Evolutionary conservation across 441 rosid genomes (phyloP).

Genomic region (Syzygium malaccense): DNA sequence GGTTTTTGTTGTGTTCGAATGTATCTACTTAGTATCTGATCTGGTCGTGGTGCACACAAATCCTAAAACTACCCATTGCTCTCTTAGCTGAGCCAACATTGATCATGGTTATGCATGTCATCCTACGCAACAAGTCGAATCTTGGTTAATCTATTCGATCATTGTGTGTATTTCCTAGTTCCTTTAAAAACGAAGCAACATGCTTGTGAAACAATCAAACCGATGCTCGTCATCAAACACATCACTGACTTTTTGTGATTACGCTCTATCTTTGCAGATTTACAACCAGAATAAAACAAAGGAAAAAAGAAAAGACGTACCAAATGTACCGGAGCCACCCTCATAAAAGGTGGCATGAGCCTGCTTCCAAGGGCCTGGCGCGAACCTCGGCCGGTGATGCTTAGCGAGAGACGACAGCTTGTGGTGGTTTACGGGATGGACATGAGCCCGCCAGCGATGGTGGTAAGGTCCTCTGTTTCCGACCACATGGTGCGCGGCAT

Average conservation of each 20-base stretch:
- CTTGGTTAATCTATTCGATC: neutral
- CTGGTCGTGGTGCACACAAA: neutral
- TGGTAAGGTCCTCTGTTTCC: neutral
- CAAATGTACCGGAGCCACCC: constrained; percentile 29
- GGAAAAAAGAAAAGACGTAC: constrained; percentile 4
- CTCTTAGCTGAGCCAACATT: neutral
- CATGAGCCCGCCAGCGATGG: neutral
- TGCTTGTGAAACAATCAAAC: neutral
- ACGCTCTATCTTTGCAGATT: neutral
- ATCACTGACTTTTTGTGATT: neutral
- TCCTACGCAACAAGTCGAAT: neutral
- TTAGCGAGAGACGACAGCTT: neutral
- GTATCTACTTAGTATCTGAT: neutral
- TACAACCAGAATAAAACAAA: neutral
- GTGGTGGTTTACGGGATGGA: neutral
- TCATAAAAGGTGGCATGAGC: constrained; percentile 56
- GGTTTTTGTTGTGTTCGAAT: neutral
- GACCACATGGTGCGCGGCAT: constrained; percentile 2
- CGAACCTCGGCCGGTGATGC: constrained; percentile 18
- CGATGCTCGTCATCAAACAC: neutral
- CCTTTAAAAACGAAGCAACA: neutral
- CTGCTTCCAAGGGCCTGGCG: constrained; percentile 42
- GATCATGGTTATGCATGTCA: neutral
- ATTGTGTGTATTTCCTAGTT: neutral
- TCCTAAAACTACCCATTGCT: neutral